Evolutionary conservation across 176 grass and related monocot species (phyloP), one percentile per base, ranked within the genome.

Genomic region (Oryza coarctata): DNA sequence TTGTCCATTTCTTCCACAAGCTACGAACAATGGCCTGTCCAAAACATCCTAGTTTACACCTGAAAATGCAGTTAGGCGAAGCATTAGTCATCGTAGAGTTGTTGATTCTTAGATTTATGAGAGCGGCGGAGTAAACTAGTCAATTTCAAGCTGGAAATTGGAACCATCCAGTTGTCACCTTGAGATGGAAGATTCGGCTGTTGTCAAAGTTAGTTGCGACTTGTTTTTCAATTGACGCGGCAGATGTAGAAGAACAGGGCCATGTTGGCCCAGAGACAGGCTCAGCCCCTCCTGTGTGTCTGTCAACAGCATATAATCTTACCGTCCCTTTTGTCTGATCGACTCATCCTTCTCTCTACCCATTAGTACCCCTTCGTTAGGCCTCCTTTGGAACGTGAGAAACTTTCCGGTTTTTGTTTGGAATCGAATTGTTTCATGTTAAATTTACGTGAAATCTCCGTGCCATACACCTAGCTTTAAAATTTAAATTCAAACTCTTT

Each of bases 151-250:
- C 61, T 85, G 76, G 70, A 80, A 57, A 33, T 39, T 81, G 32
- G 55, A 60, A 29, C 64, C 36, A n/a, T 49, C 76, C 68, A 6
- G n/a, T 44, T 33, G 22, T n/a, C 34, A 32, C 31, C 58, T 14
- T 52, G 61, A 66, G 70, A 76, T 63, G 73, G 65, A 66, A 73
- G 80, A 84, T 88, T 88, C 83, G 47, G n/a, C 69, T 7, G 81
- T 84, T 71, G 61, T 36, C 30, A 45, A 18, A 34, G 83, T 86
- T 82, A 3, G 88, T 40, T 83, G 73, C 36, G 30, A 83, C 83
- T 62, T 82, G 61, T 49, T 74, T 86, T 82, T 86, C 83, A 78
- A 65, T 61, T 49, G 26, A 58, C 35, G 41, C 13, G 27, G 9
- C 65, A 55, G 66, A 31, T 50, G 83, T 17, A 17, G 39, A 70